These are phyloP conservation scores for Microbotryum intermedium DNA, from an alignment of 1,284 basidiomycete genomes.

Conservation along the genomic window DNA sequence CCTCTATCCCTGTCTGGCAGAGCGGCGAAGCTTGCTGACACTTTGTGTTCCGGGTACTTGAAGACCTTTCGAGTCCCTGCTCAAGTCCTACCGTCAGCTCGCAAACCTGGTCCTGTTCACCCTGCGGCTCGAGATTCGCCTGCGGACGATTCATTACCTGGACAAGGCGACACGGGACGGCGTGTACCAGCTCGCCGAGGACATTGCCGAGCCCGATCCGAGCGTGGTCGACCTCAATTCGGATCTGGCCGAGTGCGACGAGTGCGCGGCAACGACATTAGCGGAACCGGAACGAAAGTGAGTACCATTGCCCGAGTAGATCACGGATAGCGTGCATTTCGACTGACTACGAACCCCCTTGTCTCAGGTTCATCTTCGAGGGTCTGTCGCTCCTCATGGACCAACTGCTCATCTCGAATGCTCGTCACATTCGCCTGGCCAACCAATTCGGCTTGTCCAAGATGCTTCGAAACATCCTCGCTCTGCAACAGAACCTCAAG, in stretches of 20 bases:
- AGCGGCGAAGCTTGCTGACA: conserved; percentile 6
- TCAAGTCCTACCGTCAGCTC: conserved; percentile 81
- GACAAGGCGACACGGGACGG: conserved; percentile 54
- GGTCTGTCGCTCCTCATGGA: conserved; percentile 84
- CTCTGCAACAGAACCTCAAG: conserved; percentile 86
- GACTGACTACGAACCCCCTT: not conserved
- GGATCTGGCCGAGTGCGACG: conserved; percentile 69
- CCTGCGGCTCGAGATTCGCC: conserved; percentile 78
- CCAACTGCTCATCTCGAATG: conserved; percentile 65
- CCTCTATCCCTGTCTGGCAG: not conserved
- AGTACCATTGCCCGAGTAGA: conserved; percentile 32
- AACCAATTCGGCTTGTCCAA: conserved; percentile 78
- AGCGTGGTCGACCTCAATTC: conserved; percentile 80
- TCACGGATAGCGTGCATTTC: not conserved
- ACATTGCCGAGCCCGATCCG: conserved; percentile 81
- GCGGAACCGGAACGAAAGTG: conserved; percentile 59
- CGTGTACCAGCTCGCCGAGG: conserved; percentile 68
- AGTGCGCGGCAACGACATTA: conserved; percentile 55
- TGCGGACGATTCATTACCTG: conserved; percentile 73
- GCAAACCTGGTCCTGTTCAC: conserved; percentile 79
- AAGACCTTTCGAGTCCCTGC: conserved; percentile 80
- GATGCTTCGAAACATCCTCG: conserved; percentile 79
- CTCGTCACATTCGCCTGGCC: conserved; percentile 59
- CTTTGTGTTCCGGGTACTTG: conserved; percentile 1
- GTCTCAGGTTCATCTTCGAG: conserved; percentile 66